Conservation (phyloP, 1,284 basidiomycete genomes). For the Irpex rosettiformis region DNA sequence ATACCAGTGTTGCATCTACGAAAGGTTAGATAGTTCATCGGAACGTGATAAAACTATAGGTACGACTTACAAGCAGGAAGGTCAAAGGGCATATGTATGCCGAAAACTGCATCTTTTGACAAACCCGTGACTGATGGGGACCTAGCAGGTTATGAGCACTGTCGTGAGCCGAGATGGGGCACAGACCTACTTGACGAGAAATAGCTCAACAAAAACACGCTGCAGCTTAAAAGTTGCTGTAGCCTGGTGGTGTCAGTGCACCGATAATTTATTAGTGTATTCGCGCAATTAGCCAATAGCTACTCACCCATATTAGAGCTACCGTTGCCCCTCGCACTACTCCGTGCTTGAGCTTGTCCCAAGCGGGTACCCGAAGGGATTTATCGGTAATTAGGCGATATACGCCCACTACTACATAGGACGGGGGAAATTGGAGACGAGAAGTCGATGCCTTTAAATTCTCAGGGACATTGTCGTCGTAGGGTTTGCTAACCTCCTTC, state of each 20-base stretch:
- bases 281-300: too few relatives aligned
- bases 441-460: constrained; percentile 46
- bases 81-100: constrained; percentile 60
- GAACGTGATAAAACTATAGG: not conserved
- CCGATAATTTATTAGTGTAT: too few relatives aligned
- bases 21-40: constrained; percentile 1
- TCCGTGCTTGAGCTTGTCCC: constrained; percentile 75
- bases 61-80: constrained; percentile 54
- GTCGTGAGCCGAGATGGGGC: constrained; percentile 5
- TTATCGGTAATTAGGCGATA: constrained; percentile 71
- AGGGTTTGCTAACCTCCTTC: constrained; percentile 16
- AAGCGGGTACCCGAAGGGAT: constrained; percentile 60
- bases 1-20: constrained; percentile 72
- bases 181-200: constrained; percentile 56
- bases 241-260: too few relatives aligned
- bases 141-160: constrained; percentile 30
- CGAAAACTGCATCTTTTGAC: constrained; percentile 60
- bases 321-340: constrained; percentile 56
- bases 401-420: constrained; percentile 71
- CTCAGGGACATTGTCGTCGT: constrained; percentile 36
- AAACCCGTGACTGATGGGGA: constrained; percentile 65
- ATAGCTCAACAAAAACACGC: constrained; percentile 54
- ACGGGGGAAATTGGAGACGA: constrained; percentile 68
- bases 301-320: constrained; percentile 65
- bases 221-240: constrained; percentile 64